Evolutionary conservation across 768 basidiomycete genomes (phyloP), one percentile per base, ranked within the genome.

Genomic region (Mrakia gelida): DNA sequence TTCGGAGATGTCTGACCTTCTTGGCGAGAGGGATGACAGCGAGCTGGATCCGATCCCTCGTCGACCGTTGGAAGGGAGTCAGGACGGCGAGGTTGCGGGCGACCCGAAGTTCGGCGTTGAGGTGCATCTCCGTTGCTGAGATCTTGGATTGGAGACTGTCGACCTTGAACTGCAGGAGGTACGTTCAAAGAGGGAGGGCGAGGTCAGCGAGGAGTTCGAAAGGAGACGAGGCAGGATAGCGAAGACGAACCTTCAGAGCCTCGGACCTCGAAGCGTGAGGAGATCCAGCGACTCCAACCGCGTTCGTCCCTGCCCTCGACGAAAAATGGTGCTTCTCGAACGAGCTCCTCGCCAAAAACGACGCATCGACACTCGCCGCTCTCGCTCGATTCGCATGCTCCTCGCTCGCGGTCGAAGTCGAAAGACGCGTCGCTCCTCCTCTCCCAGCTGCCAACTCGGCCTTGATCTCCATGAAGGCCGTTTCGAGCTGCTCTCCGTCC

Each of bases 381-480:
- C 80, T 52, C n/a, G 71, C 61, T 26, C 75, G 59, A 13, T 7
- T 59, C 18, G 26, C 52, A 15, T 30, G 52, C 11, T n/a, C 43
- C 23, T 59, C 73, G 32, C 54, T 75, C 49, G 52, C 41, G 32
- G 79, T 65, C 26, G 78, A 45, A 13, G 70, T 43, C 75, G 67
- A 56, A 23, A 71, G 59, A 41, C 75, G n/a, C 11, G 72, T 32
- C 28, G 77, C 82, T 82, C 81, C 86, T 82, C 75, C 83, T 76
- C 54, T 84, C 80, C 80, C 84, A 81, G 91, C 87, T 0, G 91
- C 92, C 71, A 95, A 86, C 81, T 92, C 91, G 1, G 92, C 91
- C 84, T 95, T 94, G 81, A 95, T 92, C 81, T 90, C 89, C 80
- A 93, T 90, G 82, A 94, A 95, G 0, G 92, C 92, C 30, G 91